These are phyloP conservation scores for Macrophomina tecta DNA, from an alignment of 2,329 filamentous ascomycete species.

Conservation along the genomic window DNA sequence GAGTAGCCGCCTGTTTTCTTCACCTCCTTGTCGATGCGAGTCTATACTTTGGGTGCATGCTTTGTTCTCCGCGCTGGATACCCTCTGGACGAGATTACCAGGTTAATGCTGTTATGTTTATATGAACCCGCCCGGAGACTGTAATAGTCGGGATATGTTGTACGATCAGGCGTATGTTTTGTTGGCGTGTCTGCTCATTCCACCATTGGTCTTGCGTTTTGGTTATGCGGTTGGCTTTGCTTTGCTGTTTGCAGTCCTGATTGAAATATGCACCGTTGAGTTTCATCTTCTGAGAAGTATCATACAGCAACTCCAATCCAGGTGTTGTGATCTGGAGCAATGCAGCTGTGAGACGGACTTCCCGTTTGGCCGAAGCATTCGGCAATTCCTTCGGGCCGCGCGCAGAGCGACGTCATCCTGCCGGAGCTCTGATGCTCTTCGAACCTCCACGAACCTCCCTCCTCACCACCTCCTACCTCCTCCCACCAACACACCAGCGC, in stretches of 20 bases:
- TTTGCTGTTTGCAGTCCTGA: background rate
- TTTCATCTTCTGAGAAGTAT: too few relatives aligned
- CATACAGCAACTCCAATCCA: too few relatives aligned
- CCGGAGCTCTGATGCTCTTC: slow-evolving; percentile 20
- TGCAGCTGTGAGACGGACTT: background rate
- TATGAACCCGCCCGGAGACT: background rate
- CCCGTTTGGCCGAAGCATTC: slow-evolving; percentile 27
- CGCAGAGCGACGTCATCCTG: slow-evolving; percentile 18
- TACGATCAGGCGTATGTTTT: background rate
- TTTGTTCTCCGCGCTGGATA: slow-evolving; percentile 9
- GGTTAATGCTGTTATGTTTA: slow-evolving; percentile 16
- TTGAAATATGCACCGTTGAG: background rate
- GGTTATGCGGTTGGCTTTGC: background rate
- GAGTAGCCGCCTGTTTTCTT: slow-evolving; percentile 58
- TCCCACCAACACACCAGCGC: slow-evolving; percentile 10
- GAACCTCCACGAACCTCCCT: slow-evolving; percentile 7
- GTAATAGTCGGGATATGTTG: background rate
- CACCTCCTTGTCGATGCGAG: background rate
- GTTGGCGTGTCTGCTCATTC: too few relatives aligned
- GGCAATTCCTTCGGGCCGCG: slow-evolving; percentile 14
- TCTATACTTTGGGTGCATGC: background rate
- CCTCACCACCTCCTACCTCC: background rate
- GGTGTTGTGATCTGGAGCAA: background rate
- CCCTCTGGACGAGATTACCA: slow-evolving; percentile 7
- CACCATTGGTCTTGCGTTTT: background rate